These are phyloP conservation scores for Cladobotryum protrusum DNA, from an alignment of 2,329 filamentous ascomycete species.

Conservation along the genomic window DNA sequence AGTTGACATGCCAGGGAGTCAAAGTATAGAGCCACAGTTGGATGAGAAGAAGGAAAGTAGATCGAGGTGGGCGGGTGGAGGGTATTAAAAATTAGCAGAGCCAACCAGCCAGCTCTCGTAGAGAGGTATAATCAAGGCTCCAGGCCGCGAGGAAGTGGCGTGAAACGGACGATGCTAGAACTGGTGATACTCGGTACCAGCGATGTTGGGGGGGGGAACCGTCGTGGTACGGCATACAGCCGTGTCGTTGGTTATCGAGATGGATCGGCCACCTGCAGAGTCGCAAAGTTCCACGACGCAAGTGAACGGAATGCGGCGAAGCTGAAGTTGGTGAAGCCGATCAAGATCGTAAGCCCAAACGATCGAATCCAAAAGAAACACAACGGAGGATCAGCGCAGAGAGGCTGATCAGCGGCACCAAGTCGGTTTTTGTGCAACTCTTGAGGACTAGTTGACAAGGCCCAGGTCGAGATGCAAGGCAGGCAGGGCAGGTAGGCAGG, in stretches of 20 bases:
- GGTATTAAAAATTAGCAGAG: neutral
- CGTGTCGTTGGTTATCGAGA: constrained; percentile 39
- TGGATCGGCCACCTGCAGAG: constrained; percentile 42
- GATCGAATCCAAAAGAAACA: constrained; percentile 24
- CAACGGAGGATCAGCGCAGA: constrained; percentile 21
- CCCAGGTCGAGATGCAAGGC: constrained; percentile 36
- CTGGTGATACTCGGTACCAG: constrained; percentile 41
- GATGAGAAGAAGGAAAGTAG: neutral
- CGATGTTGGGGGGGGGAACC: constrained; percentile 38
- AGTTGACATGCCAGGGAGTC: too few species aligned
- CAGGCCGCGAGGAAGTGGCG: constrained; percentile 25
- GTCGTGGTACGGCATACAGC: constrained; percentile 45
- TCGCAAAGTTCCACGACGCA: constrained; percentile 25
- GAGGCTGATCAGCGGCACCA: constrained; percentile 35
- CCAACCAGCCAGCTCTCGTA: constrained; percentile 4
- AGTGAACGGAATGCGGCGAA: constrained; percentile 19
- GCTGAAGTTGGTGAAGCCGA: constrained; percentile 16
- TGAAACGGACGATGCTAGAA: constrained; percentile 46
- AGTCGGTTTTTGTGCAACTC: constrained; percentile 47
- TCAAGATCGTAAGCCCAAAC: constrained; percentile 8
- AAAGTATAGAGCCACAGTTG: neutral
- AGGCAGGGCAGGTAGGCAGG: constrained; percentile 31
- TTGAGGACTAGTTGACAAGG: constrained; percentile 29
- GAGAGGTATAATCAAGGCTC: constrained; percentile 4
- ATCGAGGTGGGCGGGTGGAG: neutral